phyloP scores from a whole-genome alignment of 805 yeast genomes.

The Candida germanica region DNA sequence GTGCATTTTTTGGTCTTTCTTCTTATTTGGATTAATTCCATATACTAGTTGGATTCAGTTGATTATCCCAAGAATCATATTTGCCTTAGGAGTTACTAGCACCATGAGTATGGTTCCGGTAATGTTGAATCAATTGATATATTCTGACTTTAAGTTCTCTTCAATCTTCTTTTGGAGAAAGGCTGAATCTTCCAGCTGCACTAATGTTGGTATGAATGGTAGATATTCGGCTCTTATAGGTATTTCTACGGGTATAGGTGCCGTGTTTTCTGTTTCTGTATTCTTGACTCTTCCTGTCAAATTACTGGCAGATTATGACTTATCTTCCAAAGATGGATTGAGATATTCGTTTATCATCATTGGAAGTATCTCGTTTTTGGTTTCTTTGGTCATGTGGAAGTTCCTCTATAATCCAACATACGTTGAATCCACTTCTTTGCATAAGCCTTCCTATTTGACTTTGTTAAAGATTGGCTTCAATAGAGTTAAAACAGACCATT shows the following conservation, averaged over 20 bases:
- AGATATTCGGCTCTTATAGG: slow-evolving; percentile 62
- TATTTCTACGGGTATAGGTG: slow-evolving; percentile 61
- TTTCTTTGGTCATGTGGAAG: slow-evolving; percentile 36
- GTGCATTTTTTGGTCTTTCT: slow-evolving; percentile 45
- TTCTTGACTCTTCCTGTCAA: slow-evolving; percentile 56
- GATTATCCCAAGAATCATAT: slow-evolving; percentile 49
- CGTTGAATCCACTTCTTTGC: slow-evolving; percentile 16
- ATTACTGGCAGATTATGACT: slow-evolving; percentile 35
- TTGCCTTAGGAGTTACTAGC: slow-evolving; percentile 58
- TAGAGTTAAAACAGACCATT: slow-evolving; percentile 43
- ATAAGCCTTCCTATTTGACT: slow-evolving; percentile 17
- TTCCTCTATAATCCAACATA: slow-evolving; percentile 44
- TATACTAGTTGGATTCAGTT: slow-evolving; percentile 21
- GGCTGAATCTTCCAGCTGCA: slow-evolving; percentile 2
- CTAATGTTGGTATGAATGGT: slow-evolving; percentile 33
- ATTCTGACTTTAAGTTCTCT: slow-evolving; percentile 38
- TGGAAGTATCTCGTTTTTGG: slow-evolving; percentile 38
- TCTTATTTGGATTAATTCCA: slow-evolving; percentile 55
- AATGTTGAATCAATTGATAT: slow-evolving; percentile 51
- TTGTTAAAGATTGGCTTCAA: slow-evolving; percentile 42
- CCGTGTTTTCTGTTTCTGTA: slow-evolving; percentile 56
- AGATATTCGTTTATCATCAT: slow-evolving; percentile 48
- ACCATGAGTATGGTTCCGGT: slow-evolving; percentile 61
- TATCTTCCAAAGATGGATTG: slow-evolving; percentile 39
- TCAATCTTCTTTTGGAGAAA: slow-evolving; percentile 26